phyloP scores from a whole-genome alignment of 2,329 filamentous ascomycete species.

The Graphilbum fragrans region DNA sequence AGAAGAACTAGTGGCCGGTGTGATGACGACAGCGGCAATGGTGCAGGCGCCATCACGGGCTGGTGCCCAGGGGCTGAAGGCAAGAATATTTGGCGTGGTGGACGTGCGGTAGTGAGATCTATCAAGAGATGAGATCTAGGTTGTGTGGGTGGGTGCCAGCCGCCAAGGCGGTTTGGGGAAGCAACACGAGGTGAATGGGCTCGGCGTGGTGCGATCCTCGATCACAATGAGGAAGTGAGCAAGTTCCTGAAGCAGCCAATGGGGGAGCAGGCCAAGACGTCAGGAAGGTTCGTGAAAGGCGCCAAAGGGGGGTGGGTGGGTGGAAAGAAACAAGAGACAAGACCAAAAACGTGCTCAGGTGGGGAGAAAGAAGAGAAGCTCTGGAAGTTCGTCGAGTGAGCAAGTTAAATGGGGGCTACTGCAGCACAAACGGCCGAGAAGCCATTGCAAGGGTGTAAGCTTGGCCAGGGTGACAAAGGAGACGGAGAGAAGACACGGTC shows the following conservation, averaged over 20 bases:
- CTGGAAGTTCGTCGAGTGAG: neutral
- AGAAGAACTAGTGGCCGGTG: conserved; percentile 5
- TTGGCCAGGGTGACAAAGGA: neutral
- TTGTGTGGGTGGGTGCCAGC: neutral
- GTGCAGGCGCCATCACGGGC: conserved; percentile 17
- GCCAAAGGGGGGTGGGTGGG: no score
- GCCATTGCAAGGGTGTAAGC: no score
- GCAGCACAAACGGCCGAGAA: no score
- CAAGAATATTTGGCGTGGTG: conserved; percentile 46
- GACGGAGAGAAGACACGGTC: neutral
- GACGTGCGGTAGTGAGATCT: no score
- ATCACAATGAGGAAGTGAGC: no score
- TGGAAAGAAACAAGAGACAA: no score
- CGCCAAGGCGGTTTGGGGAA: neutral
- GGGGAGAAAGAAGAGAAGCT: neutral
- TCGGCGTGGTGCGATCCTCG: no score
- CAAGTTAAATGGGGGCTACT: no score
- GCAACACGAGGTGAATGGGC: neutral
- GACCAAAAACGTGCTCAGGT: no score
- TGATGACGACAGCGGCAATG: neutral
- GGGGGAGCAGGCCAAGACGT: no score
- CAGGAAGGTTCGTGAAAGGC: no score
- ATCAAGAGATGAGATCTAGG: conserved; percentile 28
- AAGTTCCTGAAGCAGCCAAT: no score
- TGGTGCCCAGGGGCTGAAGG: conserved; percentile 35